phyloP scores from a whole-genome alignment of 768 basidiomycete species.

The Dendrothele bispora region DNA sequence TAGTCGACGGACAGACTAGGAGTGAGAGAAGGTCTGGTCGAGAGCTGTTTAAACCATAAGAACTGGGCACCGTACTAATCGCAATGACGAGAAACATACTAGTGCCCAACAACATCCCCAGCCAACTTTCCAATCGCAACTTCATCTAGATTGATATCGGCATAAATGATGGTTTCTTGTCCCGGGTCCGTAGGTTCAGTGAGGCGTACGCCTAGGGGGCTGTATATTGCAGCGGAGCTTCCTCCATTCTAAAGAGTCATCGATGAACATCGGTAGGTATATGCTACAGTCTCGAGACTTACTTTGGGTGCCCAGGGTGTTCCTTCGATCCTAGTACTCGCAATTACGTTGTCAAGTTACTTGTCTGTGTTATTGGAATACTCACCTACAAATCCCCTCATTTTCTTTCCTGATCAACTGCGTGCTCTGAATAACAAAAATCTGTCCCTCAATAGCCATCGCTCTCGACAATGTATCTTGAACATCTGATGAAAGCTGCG shows the following conservation, averaged over 20 bases:
- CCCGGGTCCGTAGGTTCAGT: constrained; percentile 10
- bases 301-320: constrained; percentile 12
- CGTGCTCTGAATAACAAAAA: constrained; percentile 17
- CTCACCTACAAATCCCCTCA: constrained; percentile 13
- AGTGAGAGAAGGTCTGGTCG: constrained; percentile 15
- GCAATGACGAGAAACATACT: constrained; percentile 6
- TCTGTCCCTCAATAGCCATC: constrained; percentile 16
- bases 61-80: not conserved
- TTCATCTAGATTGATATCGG: constrained; percentile 14
- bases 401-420: constrained; percentile 10
- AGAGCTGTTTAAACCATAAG: constrained; percentile 1
- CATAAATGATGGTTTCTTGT: constrained; percentile 16
- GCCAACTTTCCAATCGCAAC: constrained; percentile 9
- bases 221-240: constrained; percentile 18
- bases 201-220: constrained; percentile 12
- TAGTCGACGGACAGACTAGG: constrained; percentile 1
- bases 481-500: constrained; percentile 12
- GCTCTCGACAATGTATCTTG: constrained; percentile 10
- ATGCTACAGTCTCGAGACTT: not conserved
- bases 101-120: constrained; percentile 16
- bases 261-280: too few species aligned
- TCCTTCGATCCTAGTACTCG: constrained; percentile 7
- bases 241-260: constrained; percentile 10
- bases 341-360: not conserved
- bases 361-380: not conserved